phyloP scores from a whole-genome alignment of 1,284 basidiomycete species.

The Irpex sp. region DNA sequence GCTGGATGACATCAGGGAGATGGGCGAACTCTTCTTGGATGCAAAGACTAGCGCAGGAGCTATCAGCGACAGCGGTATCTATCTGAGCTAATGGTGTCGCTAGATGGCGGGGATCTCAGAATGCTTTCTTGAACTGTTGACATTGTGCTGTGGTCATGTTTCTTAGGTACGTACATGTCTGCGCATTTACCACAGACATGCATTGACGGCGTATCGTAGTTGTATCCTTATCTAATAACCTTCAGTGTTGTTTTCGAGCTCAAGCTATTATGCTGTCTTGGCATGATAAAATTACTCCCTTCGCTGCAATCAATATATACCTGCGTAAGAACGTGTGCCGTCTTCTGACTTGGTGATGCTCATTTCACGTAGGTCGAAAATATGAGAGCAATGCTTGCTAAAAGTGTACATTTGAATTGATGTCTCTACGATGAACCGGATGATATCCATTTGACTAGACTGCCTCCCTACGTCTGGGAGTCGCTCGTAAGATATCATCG shows the following conservation, averaged over 20 bases:
- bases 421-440: background rate
- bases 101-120: background rate
- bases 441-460: slow-evolving; percentile 34
- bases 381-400: background rate
- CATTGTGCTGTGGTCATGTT: no score
- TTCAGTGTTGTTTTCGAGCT: no score
- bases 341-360: background rate
- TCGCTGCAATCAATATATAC: no score
- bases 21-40: slow-evolving; percentile 93
- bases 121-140: no score
- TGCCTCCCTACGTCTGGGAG: slow-evolving; percentile 63
- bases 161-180: no score
- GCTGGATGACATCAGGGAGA: slow-evolving; percentile 86
- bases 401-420: background rate
- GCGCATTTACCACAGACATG: no score
- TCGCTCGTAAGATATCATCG: slow-evolving; percentile 64
- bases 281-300: no score
- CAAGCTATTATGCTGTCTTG: no score
- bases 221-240: no score
- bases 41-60: slow-evolving; percentile 76
- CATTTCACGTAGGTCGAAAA: background rate
- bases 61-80: slow-evolving; percentile 32
- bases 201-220: no score
- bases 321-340: no score
- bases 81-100: slow-evolving; percentile 1